Percentiles rank a stretch among this genome's conserved stretches.
phyloP scores from a whole-genome alignment of 352 stramenopile genomes.

The Vaucheria bursata region DNA sequence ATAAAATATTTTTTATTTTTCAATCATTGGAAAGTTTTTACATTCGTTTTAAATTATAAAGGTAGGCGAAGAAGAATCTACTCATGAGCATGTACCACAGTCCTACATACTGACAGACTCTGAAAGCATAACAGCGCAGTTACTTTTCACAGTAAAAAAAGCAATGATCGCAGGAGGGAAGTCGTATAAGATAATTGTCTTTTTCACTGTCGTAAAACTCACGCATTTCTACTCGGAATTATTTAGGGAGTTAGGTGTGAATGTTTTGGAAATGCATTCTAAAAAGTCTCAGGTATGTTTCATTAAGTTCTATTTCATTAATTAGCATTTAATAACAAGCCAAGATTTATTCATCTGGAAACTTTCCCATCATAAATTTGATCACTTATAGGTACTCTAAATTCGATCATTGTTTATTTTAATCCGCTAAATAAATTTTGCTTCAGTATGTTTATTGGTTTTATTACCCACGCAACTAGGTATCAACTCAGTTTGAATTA shows the following conservation, averaged over 20 bases:
- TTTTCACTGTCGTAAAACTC: constrained; percentile 78
- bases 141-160: constrained; percentile 67
- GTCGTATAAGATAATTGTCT: constrained; percentile 88
- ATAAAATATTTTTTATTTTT: not conserved
- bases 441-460: too few relatives aligned
- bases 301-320: too few relatives aligned
- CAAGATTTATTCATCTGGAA: too few relatives aligned
- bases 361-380: too few relatives aligned
- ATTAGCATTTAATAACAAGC: too few relatives aligned
- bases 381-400: too few relatives aligned
- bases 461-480: too few relatives aligned
- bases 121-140: constrained; percentile 57
- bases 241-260: constrained; percentile 59
- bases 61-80: constrained; percentile 57
- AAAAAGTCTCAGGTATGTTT: constrained; percentile 62
- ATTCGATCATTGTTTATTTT: too few relatives aligned
- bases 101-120: constrained; percentile 63
- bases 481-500: too few relatives aligned
- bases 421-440: too few relatives aligned
- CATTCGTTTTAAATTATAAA: not conserved
- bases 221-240: constrained; percentile 77
- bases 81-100: constrained; percentile 77
- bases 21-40: not conserved
- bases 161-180: constrained; percentile 53
- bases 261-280: constrained; percentile 88